Evolutionary conservation across 495 filamentous ascomycete genomes (phyloP), one percentile per base, ranked within the genome.

Genomic region (Neurospora sp.): DNA sequence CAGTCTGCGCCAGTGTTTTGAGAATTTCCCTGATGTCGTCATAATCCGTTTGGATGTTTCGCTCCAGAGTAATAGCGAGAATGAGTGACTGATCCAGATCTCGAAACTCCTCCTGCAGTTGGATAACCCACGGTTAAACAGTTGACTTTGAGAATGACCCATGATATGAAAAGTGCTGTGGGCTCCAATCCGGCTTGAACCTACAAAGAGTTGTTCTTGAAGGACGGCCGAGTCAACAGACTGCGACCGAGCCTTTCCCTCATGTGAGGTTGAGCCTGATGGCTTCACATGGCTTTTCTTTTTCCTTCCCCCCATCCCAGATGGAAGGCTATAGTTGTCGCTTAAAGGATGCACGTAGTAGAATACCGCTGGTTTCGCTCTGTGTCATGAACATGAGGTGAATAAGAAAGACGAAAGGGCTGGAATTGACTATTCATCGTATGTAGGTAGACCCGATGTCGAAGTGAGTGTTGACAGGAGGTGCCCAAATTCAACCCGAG

Each of bases 11-110:
- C 9, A 97, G 79, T 1, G 80, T 70, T 27, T 90, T 82, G 1
- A 97, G 83, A 1, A 84, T 84, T 16, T 84, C 74, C 10, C 87
- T 84, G 14, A 94, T 80, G n/a, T 87, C 83, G 71, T 92, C 86
- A 80, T 86, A 94, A 71, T 96, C 92, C 8, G 81, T 85, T 4
- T 85, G 78, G 27, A 96, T 88, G 4, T 93, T 90, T 83, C 85
- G 80, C 72, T 77, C 75, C 75, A 77, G 20, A 72, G 79, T 75
- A 20, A 86, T 77, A 8, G 75, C 70, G 35, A 79, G 37, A 48
- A 82, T 77, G 71, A 82, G 77, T 0, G 79, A 75, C 70, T 77
- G 78, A 1, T 83, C 81, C 71, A 83, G 46, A 10, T 75, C 69
- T 1, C 76, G 70, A 46, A 81, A 83, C 66, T 81, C 77, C 5